phyloP scores from a whole-genome alignment of 257 asterid species.

The Fraxinus pennsylvanica region DNA sequence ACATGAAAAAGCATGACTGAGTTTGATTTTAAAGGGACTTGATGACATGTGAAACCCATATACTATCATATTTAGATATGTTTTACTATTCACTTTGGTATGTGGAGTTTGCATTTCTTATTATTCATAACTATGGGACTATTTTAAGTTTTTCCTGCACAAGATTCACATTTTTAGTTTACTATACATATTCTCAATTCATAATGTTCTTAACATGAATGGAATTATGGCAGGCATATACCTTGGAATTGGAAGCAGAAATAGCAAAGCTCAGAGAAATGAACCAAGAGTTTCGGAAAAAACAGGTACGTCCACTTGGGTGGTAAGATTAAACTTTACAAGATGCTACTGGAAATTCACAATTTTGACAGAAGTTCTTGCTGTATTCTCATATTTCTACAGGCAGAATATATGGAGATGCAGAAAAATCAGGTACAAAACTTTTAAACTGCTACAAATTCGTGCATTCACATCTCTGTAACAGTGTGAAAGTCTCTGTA shows the following conservation, averaged over 20 bases:
- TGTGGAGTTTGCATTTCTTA: neutral
- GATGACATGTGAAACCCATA: neutral
- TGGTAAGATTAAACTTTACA: constrained; percentile 5
- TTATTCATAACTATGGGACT: neutral
- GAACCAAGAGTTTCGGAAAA: constrained; percentile 68
- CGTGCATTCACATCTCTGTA: neutral
- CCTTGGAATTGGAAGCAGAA: constrained; percentile 91
- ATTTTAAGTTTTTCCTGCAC: neutral
- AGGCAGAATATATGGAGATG: constrained; percentile 73
- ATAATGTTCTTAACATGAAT: constrained; percentile 11
- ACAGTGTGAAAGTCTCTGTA: neutral
- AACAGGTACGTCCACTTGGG: constrained; percentile 53
- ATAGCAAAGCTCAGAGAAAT: constrained; percentile 72
- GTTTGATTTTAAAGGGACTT: neutral
- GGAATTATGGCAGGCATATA: constrained; percentile 64
- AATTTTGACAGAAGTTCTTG: constrained; percentile 18
- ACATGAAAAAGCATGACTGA: neutral
- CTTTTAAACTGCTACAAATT: neutral
- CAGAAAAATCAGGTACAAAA: constrained; percentile 74
- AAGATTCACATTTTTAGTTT: neutral
- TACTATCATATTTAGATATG: too few relatives aligned
- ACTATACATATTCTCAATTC: neutral
- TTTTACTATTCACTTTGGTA: neutral
- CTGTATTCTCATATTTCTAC: constrained; percentile 27
- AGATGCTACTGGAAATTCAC: neutral